Base-by-base conservation (phyloP, 1,139 yeast genomes). In the Sugiyamaella neomexicana region DNA sequence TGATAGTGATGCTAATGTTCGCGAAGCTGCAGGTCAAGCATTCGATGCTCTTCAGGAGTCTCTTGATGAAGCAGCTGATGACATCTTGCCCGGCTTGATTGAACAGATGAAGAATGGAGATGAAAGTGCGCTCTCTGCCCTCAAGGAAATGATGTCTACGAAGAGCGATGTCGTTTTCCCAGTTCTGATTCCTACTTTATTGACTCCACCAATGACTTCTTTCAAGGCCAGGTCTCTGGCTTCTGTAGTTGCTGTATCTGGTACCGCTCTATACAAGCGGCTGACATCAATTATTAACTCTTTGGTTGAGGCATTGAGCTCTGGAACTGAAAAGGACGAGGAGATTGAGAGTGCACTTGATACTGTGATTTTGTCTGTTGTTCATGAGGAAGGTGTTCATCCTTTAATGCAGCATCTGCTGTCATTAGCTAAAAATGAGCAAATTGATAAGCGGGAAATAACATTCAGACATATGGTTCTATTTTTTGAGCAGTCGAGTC, bases 161-260 rank as follows among this genome's bases (percentile, higher is more conserved):
- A 88, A 89, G 69, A 81, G 97, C 5, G 95, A 89, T 58, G 84
- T 88, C 1, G 89, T 93, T 57, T 90, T 95, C 91, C 98, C 99
- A 54, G 86, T 89, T 53, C 80, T 93, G 68, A 80, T 93, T 58
- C 98, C 99, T 50, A 81, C 96, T 0, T 78, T 95, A 67, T 77
- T 91, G 66, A 70, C 83, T 8, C 85, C 91, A 8, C 97, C 97
- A 8, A 83, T 93, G 59, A 90, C 89, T 63, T 77, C 82, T 0
- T 85, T 85, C 75, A 90, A 91, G 72, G 96, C 97, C 17, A 78
- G 80, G 55, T 96, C 97, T 2, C 77, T 93, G 59, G 90, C 96
- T 25, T 85, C 96, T 0, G 79, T 95, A 68, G 96, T 97, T 0
- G 83, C 87, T 52, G 97, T 89, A 46, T 97, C 98, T 23, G 98